phyloP scores from a whole-genome alignment of 2,329 filamentous ascomycete genomes.

The Myotisia sp. region DNA sequence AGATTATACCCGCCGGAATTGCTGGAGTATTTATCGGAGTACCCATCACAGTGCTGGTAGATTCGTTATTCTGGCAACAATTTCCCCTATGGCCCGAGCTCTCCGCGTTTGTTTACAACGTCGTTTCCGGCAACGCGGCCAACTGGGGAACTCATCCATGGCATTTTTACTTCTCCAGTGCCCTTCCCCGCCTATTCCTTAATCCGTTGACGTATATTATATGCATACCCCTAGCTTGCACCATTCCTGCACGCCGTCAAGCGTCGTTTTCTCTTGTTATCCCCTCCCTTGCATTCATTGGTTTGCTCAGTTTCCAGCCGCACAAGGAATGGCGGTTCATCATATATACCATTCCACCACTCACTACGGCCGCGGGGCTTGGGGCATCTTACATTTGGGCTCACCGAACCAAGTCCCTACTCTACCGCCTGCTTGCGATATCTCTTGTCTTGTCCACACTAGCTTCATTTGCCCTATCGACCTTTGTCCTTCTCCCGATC shows the following conservation, averaged over 20 bases:
- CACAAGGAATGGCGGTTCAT: conserved; percentile 97
- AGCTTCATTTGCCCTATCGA: conserved; percentile 45
- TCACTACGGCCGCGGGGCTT: conserved; percentile 64
- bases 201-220: conserved; percentile 55
- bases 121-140: conserved; percentile 64
- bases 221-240: conserved; percentile 39
- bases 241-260: conserved; percentile 39
- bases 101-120: conserved; percentile 81
- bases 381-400: conserved; percentile 57
- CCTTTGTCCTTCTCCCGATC: conserved; percentile 58
- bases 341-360: conserved; percentile 66
- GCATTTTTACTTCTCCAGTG: conserved; percentile 72
- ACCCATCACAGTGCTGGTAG: conserved; percentile 54
- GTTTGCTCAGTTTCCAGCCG: conserved; percentile 71
- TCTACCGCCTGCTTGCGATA: conserved; percentile 43
- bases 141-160: conserved; percentile 80
- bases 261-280: conserved; percentile 41
- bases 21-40: conserved; percentile 54
- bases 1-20: conserved; percentile 52
- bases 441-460: conserved; percentile 46
- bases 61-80: conserved; percentile 86
- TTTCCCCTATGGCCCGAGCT: conserved; percentile 78
- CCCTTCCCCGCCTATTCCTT: conserved; percentile 66
- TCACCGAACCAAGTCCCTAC: conserved; percentile 46
- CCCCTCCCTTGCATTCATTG: conserved; percentile 58